A percentile compares a stretch with the other conserved stretches of the same genome.
Conservation (phyloP, 2,329 filamentous ascomycete species). For the Monilinia polystroma region DNA sequence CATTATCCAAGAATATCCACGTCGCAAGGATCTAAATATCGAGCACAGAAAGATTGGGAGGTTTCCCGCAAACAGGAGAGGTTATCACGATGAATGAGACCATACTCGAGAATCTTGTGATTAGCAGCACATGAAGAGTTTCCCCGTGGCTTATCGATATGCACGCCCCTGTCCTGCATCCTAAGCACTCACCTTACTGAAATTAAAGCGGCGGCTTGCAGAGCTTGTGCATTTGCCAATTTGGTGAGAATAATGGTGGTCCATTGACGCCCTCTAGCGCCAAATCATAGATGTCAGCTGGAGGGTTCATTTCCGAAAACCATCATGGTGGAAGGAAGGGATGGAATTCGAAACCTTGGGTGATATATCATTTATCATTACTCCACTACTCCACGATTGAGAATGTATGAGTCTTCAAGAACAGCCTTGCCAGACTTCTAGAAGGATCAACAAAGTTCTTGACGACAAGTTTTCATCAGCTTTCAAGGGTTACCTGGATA, state of each 20-base stretch:
- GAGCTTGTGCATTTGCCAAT: not conserved
- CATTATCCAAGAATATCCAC: not conserved
- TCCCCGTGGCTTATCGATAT: not conserved
- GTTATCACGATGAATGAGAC: not conserved
- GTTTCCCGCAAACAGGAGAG: not conserved
- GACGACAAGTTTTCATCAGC: not conserved
- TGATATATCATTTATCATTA: slow-evolving; percentile 1
- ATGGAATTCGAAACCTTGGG: not conserved
- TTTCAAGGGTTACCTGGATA: not conserved
- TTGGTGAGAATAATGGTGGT: not conserved
- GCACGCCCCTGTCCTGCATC: not conserved
- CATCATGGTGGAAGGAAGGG: not conserved
- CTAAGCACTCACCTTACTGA: not conserved
- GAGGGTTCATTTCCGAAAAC: slow-evolving; percentile 1
- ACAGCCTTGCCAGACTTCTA: slow-evolving; percentile 2
- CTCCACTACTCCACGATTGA: not conserved
- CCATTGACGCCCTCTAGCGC: not conserved
- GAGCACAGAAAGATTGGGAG: not conserved
- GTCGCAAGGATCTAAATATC: not conserved
- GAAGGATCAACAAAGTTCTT: not conserved
- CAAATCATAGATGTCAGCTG: not conserved
- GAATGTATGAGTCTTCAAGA: not conserved
- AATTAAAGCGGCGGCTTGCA: slow-evolving; percentile 6
- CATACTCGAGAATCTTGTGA: not conserved
- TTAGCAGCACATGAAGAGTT: not conserved